These are phyloP conservation scores for Solanum hybrid DNA, from an alignment of 305 asterid genomes.

Conservation along the genomic window DNA sequence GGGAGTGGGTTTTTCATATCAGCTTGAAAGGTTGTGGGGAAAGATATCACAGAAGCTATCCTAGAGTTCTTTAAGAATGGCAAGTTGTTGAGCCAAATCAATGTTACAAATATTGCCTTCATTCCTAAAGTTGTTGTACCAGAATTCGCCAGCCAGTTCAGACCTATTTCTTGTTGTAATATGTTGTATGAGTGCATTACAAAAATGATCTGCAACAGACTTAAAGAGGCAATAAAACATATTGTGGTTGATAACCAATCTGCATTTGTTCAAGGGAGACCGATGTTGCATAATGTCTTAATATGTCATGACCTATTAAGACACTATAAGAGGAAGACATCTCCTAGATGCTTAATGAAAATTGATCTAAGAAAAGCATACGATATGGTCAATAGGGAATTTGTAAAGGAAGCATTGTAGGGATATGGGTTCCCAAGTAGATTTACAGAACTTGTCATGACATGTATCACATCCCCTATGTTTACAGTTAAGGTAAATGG, in stretches of 20 bases:
- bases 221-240: not conserved
- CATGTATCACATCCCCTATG: not conserved
- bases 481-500: too few relatives aligned
- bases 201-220: not conserved
- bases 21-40: not conserved
- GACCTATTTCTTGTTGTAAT: too few relatives aligned
- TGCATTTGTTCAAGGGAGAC: too few relatives aligned
- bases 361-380: too few relatives aligned
- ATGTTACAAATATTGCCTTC: not conserved
- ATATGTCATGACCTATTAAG: too few relatives aligned
- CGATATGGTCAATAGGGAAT: too few relatives aligned
- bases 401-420: too few relatives aligned
- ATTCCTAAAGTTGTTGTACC: not conserved
- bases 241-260: not conserved
- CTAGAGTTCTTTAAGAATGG: not conserved
- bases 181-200: not conserved
- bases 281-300: too few relatives aligned
- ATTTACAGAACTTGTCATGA: not conserved
- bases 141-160: not conserved
- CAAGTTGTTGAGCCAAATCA: not conserved
- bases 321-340: too few relatives aligned
- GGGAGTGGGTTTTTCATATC: not conserved
- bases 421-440: too few relatives aligned
- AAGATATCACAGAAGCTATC: too few relatives aligned
- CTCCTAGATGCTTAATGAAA: too few relatives aligned